Evolutionary conservation across 2,329 filamentous ascomycete genomes (phyloP).

Genomic region (Phialophora macrospora): DNA sequence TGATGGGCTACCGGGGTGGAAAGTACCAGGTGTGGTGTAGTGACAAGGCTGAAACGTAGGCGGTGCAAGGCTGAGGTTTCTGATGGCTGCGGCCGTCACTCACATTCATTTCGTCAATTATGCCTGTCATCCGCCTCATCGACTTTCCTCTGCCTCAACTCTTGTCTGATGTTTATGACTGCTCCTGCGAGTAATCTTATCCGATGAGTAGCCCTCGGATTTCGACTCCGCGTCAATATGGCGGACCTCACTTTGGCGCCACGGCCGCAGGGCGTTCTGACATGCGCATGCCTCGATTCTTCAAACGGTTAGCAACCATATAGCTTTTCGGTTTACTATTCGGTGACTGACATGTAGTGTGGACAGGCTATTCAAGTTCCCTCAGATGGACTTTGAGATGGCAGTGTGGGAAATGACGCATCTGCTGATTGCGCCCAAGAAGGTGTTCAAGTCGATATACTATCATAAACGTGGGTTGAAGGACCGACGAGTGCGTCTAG

Average conservation of each 20-base stretch:
- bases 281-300: slow-evolving; percentile 68
- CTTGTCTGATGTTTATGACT: neutral
- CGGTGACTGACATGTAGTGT: slow-evolving; percentile 22
- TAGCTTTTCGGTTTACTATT: slow-evolving; percentile 16
- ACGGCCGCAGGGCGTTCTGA: slow-evolving; percentile 56
- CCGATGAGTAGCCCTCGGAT: slow-evolving; percentile 60
- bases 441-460: slow-evolving; percentile 72
- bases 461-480: slow-evolving; percentile 62
- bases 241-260: slow-evolving; percentile 57
- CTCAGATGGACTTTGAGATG: slow-evolving; percentile 76
- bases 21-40: neutral
- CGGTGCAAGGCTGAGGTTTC: slow-evolving; percentile 3
- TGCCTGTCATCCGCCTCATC: neutral
- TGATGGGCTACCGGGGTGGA: too few relatives aligned
- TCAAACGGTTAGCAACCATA: slow-evolving; percentile 58
- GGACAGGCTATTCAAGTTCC: slow-evolving; percentile 69
- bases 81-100: neutral
- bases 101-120: neutral
- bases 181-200: neutral
- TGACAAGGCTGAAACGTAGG: neutral
- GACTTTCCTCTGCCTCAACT: slow-evolving; percentile 1
- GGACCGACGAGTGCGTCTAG: neutral
- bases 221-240: slow-evolving; percentile 63
- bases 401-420: slow-evolving; percentile 74
- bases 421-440: slow-evolving; percentile 70